Evolutionary conservation across 1,284 basidiomycete species (phyloP), one percentile per base, ranked within the genome.

Genomic region (Ganoderma boninense): DNA sequence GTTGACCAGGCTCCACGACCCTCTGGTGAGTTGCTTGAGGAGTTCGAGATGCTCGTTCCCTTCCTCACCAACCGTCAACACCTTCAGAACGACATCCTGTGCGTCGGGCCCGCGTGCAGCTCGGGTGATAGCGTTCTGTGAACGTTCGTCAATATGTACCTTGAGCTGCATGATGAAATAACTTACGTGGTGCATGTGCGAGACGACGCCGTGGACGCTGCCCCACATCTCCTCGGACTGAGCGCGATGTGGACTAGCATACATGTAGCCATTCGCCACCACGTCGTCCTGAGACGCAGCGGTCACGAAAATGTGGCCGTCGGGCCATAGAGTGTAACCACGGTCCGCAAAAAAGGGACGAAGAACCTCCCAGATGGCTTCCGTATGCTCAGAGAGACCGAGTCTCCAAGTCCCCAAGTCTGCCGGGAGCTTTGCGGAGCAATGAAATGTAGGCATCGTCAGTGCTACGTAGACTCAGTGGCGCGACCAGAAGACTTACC

Each of bases 21-120:
- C 65, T 16, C 69, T 42, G 18, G 44, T 8, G 56, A 69, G 2
- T 2, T 10, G 7, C 38, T 56, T 35, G 32, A 70, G 64, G 18
- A 73, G 59, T 1, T 64, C 46, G 2, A 73, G 2, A 20, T 67
- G 63, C 18, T 62, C 20, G 11, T 44, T 46, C 1, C 69, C 69
- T 26, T 65, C 18, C 5, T 56, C 42, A 20, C 59, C 63, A 13
- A 69, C 52, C 14, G 38, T 35, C 13, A 65, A 4, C 8, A 69
- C 59, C 16, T 59, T 59, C 4, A 69, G 32, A 16, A 69, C 61
- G 1, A 69, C 68, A 26, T 20, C 14, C 5, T 44, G 63, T 4
- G 64, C 68, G 32, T 65, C 64, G 1, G 35, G 16, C 4, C 49
- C 32, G 8, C 59, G 59, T 2, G 64, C 68, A 29, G 64, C 68